A percentile compares a stretch with the other conserved stretches of the same genome.
Conservation (phyloP, 176 grass and related monocot genomes). For the Metroxylon sagu region DNA sequence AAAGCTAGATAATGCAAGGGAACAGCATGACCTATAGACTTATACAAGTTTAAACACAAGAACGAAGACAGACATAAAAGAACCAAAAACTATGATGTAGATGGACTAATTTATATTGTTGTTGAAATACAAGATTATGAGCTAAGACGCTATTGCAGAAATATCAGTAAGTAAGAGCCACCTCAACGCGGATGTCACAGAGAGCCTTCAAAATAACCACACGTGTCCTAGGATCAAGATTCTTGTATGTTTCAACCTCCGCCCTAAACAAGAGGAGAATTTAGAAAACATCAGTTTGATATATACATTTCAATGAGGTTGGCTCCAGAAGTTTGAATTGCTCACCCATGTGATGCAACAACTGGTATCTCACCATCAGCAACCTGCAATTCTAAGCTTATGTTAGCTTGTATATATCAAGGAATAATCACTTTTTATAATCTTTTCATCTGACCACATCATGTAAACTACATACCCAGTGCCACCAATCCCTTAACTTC, state of each 20-base stretch:
- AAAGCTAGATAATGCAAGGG: not conserved
- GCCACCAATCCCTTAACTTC: slow-evolving; percentile 95
- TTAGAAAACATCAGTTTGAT: no score
- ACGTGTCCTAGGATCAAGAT: slow-evolving; percentile 9
- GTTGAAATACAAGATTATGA: no score
- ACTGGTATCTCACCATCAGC: slow-evolving; percentile 81
- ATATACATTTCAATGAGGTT: no score
- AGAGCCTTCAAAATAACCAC: slow-evolving; percentile 7
- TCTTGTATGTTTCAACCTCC: slow-evolving; percentile 18
- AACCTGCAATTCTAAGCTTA: slow-evolving; percentile 48
- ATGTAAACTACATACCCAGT: slow-evolving; percentile 49
- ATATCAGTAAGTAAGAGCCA: not conserved
- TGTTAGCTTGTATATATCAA: slow-evolving; percentile 20
- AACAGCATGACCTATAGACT: no score
- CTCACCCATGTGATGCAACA: slow-evolving; percentile 82
- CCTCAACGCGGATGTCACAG: slow-evolving; percentile 17
- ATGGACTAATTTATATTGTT: no score
- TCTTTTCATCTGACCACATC: slow-evolving; percentile 11
- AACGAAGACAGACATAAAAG: no score
- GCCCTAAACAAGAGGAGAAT: slow-evolving; percentile 28
- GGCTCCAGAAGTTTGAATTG: slow-evolving; percentile 3
- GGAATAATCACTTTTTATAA: slow-evolving; percentile 18
- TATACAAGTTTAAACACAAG: no score
- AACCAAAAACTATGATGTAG: no score
- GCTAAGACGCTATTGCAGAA: no score